Evolutionary conservation across 2,329 filamentous ascomycete species (phyloP).

Genomic region (Colletotrichum plurivorum): DNA sequence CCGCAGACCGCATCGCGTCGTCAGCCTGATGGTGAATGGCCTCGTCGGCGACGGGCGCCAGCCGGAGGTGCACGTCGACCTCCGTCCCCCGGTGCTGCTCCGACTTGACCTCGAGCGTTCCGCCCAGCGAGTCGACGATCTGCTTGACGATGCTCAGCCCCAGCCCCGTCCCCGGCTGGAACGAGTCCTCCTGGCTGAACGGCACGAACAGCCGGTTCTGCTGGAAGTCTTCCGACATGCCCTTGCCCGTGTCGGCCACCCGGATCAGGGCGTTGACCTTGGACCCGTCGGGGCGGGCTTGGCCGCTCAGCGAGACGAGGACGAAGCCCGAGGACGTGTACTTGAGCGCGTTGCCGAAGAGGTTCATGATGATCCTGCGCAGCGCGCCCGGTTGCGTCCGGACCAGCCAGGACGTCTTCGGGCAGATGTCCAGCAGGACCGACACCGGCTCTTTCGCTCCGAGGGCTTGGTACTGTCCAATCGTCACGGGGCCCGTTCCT

Average conservation of each 20-base stretch:
- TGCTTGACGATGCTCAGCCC: slow-evolving; percentile 74
- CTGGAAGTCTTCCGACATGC: slow-evolving; percentile 74
- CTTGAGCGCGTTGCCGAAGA: slow-evolving; percentile 74
- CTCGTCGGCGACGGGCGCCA: slow-evolving; percentile 45
- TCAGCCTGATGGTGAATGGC: slow-evolving; percentile 38
- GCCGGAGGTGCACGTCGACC: slow-evolving; percentile 63
- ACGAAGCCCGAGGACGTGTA: slow-evolving; percentile 70
- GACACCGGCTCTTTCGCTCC: slow-evolving; percentile 52
- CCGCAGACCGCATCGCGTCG: slow-evolving; percentile 30
- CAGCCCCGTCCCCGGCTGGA: slow-evolving; percentile 73
- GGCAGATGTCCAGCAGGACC: slow-evolving; percentile 66
- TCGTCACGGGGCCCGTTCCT: slow-evolving; percentile 1
- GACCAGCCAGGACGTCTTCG: slow-evolving; percentile 63
- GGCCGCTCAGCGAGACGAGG: slow-evolving; percentile 52
- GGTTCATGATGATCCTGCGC: slow-evolving; percentile 72
- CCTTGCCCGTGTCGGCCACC: slow-evolving; percentile 74
- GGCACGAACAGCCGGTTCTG: slow-evolving; percentile 72
- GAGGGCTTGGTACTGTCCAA: slow-evolving; percentile 38
- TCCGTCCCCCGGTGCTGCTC: slow-evolving; percentile 68
- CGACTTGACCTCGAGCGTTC: slow-evolving; percentile 70
- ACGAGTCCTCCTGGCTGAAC: slow-evolving; percentile 73
- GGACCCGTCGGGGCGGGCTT: slow-evolving; percentile 41
- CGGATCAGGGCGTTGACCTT: slow-evolving; percentile 54
- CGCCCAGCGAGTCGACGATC: slow-evolving; percentile 72
- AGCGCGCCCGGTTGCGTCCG: slow-evolving; percentile 66